Conservation (phyloP, 257 asterid species). For the Salvia rosmarinus region DNA sequence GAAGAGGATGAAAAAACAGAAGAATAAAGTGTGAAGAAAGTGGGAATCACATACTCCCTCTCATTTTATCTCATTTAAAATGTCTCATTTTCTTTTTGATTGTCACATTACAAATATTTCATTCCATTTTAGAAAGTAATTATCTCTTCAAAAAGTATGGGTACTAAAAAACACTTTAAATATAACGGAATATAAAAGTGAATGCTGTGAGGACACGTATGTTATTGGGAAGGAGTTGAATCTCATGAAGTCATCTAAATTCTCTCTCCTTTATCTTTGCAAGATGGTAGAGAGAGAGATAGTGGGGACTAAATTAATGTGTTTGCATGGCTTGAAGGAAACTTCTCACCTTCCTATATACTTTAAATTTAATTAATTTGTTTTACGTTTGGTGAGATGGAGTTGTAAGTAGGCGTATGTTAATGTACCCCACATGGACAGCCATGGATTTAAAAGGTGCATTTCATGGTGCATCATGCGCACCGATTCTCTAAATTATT, state of each 20-base stretch:
- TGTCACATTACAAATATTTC: too few relatives aligned
- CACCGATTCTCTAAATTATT: background rate
- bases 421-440: constrained; percentile 39
- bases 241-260: constrained; percentile 37
- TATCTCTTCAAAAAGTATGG: too few relatives aligned
- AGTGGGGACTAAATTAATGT: too few relatives aligned
- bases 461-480: background rate
- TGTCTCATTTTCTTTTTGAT: too few relatives aligned
- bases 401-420: constrained; percentile 2
- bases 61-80: too few relatives aligned
- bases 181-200: background rate
- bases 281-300: background rate
- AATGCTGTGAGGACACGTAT: constrained; percentile 21
- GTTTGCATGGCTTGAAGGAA: constrained; percentile 43
- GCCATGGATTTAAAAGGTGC: too few relatives aligned
- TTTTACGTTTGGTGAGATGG: constrained; percentile 30
- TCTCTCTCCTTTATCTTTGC: background rate
- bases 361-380: background rate
- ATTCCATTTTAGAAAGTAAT: too few relatives aligned
- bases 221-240: constrained; percentile 23
- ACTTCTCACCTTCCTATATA: constrained; percentile 38
- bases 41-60: background rate
- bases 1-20: background rate
- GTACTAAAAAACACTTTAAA: too few relatives aligned
- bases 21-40: too few relatives aligned